phyloP scores from a whole-genome alignment of 2,329 filamentous ascomycete genomes.

The Lachnellula subtilissima region DNA sequence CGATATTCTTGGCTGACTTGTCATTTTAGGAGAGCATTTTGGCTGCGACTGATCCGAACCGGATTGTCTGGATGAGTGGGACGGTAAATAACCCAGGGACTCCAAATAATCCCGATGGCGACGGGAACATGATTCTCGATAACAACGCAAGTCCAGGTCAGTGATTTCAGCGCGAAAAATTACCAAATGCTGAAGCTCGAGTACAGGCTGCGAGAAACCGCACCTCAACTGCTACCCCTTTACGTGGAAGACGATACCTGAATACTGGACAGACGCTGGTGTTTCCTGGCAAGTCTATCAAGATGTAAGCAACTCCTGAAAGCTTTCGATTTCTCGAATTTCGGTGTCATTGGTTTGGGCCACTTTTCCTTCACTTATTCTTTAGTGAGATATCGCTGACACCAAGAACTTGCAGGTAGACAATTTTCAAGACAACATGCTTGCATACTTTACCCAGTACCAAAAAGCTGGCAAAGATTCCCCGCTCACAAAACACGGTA shows the following conservation, averaged over 20 bases:
- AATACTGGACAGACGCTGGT: constrained; percentile 39
- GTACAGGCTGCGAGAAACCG: constrained; percentile 4
- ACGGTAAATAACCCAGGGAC: constrained; percentile 46
- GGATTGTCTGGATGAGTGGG: constrained; percentile 47
- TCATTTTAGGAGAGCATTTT: constrained; percentile 42
- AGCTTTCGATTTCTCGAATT: constrained; percentile 37
- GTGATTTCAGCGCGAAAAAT: background rate
- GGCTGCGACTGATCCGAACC: constrained; percentile 48
- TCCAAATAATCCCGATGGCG: constrained; percentile 5
- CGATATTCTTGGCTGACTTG: background rate
- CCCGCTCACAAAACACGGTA: constrained; percentile 33
- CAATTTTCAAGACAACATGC: constrained; percentile 43
- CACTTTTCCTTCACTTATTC: too few relatives aligned
- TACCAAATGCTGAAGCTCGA: background rate
- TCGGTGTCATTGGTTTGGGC: too few relatives aligned
- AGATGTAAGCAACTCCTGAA: constrained; percentile 37
- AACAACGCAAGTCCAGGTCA: constrained; percentile 39
- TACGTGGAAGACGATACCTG: constrained; percentile 43
- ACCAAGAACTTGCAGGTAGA: constrained; percentile 23
- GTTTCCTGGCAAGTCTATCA: constrained; percentile 44
- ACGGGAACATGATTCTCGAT: constrained; percentile 30
- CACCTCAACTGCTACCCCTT: constrained; percentile 42
- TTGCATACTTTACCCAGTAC: constrained; percentile 40
- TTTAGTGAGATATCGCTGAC: too few relatives aligned
- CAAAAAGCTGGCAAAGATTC: constrained; percentile 33